Evolutionary conservation across 192 early-diverging fungal species (phyloP).

Genomic region (Coemansia sp.): DNA sequence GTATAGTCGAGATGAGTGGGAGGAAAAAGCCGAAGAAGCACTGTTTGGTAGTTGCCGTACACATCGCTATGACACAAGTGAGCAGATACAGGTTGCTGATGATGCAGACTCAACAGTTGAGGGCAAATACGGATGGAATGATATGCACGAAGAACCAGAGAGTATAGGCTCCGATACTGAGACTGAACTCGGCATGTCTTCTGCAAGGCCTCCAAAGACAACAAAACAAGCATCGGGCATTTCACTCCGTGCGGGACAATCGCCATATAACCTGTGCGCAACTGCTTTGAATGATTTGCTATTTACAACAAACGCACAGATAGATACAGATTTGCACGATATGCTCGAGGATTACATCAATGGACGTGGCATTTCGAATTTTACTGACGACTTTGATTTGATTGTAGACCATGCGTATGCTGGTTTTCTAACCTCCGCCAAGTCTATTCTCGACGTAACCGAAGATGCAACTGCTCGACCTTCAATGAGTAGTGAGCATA

Average conservation of each 20-base stretch:
- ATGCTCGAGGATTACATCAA: constrained; percentile 28
- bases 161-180: neutral
- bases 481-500: neutral
- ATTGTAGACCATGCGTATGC: constrained; percentile 30
- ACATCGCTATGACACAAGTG: neutral
- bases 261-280: constrained; percentile 15
- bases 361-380: constrained; percentile 8
- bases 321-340: constrained; percentile 28
- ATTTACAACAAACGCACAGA: constrained; percentile 39
- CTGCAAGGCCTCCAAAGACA: neutral
- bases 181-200: neutral
- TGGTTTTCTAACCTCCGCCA: constrained; percentile 28
- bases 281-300: constrained; percentile 40
- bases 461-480: constrained; percentile 6
- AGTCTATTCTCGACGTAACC: constrained; percentile 19
- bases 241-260: constrained; percentile 13
- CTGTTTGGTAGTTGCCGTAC: constrained; percentile 39
- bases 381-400: constrained; percentile 23
- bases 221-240: constrained; percentile 8
- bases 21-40: constrained; percentile 19
- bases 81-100: neutral
- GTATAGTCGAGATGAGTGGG: constrained; percentile 42
- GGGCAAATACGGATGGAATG: constrained; percentile 3
- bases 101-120: neutral
- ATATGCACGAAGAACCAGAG: neutral